These are phyloP conservation scores for Debaryomycetaceae sp. DNA, from an alignment of 1,139 yeast genomes.

Conservation along the genomic window DNA sequence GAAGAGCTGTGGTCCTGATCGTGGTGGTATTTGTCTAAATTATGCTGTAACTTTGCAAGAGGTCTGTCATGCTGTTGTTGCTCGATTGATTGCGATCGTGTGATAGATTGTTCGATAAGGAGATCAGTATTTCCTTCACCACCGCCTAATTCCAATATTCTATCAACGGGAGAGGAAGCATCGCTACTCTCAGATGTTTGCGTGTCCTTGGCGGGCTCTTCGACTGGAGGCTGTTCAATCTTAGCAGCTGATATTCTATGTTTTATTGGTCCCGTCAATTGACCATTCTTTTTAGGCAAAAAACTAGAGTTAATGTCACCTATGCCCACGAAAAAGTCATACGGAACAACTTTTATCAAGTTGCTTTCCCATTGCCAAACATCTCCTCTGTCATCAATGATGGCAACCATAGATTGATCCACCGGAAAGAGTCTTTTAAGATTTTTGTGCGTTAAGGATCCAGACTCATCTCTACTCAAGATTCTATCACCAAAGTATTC, in stretches of 20 bases:
- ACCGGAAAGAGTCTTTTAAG: slow-evolving; percentile 89
- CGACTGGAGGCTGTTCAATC: slow-evolving; percentile 34
- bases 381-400: slow-evolving; percentile 96
- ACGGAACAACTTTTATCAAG: slow-evolving; percentile 87
- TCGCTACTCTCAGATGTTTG: neutral
- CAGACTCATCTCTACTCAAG: slow-evolving; percentile 91
- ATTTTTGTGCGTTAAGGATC: slow-evolving; percentile 85
- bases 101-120: slow-evolving; percentile 51
- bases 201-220: slow-evolving; percentile 2
- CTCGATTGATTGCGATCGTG: slow-evolving; percentile 56
- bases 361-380: slow-evolving; percentile 98
- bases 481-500: slow-evolving; percentile 86
- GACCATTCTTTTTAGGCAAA: slow-evolving; percentile 76
- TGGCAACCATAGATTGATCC: slow-evolving; percentile 93
- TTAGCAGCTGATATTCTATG: slow-evolving; percentile 55
- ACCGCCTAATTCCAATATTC: slow-evolving; percentile 47
- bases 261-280: slow-evolving; percentile 65
- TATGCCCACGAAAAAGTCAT: slow-evolving; percentile 92
- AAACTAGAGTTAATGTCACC: slow-evolving; percentile 96
- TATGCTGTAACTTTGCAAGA: slow-evolving; percentile 75
- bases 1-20: slow-evolving; percentile 16
- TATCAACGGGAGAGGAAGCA: slow-evolving; percentile 45
- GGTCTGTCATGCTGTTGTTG: slow-evolving; percentile 76
- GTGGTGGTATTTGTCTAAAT: slow-evolving; percentile 56
- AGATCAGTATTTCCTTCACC: slow-evolving; percentile 46